A percentile compares a stretch with the other conserved stretches of the same genome.
Evolutionary conservation across 768 basidiomycete genomes (phyloP).

Genomic region (Mycena haematopus): DNA sequence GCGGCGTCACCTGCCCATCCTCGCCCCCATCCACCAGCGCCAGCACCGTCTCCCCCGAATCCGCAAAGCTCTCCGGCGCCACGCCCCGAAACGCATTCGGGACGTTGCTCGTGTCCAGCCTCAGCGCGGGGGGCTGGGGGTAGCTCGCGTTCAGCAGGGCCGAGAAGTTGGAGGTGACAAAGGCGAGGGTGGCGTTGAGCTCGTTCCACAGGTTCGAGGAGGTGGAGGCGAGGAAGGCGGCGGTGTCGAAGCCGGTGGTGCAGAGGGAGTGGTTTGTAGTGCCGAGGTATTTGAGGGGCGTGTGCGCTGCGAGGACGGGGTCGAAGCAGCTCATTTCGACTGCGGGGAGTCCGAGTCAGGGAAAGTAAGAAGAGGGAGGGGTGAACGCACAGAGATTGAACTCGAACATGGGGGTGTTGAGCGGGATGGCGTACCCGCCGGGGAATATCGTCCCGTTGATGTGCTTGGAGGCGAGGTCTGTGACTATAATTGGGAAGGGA

Average conservation of each 20-base stretch:
- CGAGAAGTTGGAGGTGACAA: conserved; percentile 22
- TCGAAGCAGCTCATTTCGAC: conserved; percentile 51
- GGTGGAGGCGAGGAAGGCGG: conserved; percentile 36
- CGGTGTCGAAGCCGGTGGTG: conserved; percentile 43
- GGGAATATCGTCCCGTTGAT: conserved; percentile 35
- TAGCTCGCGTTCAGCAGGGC: conserved; percentile 24
- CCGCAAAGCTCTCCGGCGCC: conserved; percentile 41
- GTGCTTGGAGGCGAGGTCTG: conserved; percentile 33
- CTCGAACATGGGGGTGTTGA: conserved; percentile 42
- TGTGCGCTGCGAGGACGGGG: conserved; percentile 51
- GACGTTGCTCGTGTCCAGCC: conserved; percentile 38
- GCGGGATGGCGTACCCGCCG: conserved; percentile 36
- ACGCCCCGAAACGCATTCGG: conserved; percentile 48
- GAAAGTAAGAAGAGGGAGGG: neutral
- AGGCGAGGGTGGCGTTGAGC: conserved; percentile 17
- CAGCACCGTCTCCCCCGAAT: conserved; percentile 39
- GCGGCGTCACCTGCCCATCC: conserved; percentile 50
- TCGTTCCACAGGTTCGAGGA: conserved; percentile 37
- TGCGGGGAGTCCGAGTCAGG: conserved; percentile 16
- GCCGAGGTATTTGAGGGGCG: conserved; percentile 52
- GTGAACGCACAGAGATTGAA: conserved; percentile 40
- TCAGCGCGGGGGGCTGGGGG: conserved; percentile 27
- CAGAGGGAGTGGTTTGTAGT: conserved; percentile 41
- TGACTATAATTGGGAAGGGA: conserved; percentile 49
- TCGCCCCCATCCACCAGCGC: conserved; percentile 49